A percentile compares a stretch with the other conserved stretches of the same genome.
phyloP scores from a whole-genome alignment of 2,329 filamentous ascomycete genomes.

The Paecilomyces fulvus region DNA sequence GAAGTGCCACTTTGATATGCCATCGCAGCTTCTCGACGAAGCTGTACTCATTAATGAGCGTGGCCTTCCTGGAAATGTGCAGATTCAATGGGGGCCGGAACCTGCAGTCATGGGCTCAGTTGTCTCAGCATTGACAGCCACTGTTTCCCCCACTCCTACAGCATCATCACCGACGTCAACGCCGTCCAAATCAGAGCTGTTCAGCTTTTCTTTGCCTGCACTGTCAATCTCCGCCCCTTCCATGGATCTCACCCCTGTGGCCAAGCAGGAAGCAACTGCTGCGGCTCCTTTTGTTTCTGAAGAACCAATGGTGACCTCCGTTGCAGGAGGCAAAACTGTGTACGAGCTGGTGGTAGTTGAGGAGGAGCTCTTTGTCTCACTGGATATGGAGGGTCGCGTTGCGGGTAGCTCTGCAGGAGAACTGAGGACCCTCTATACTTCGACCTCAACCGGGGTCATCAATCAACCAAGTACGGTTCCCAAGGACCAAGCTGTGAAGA shows the following conservation, averaged over 20 bases:
- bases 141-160: constrained; percentile 4
- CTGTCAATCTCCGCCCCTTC: not conserved
- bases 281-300: not conserved
- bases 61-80: constrained; percentile 58
- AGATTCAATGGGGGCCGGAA: constrained; percentile 31
- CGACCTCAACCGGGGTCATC: constrained; percentile 13
- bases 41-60: constrained; percentile 48
- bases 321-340: constrained; percentile 6
- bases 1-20: constrained; percentile 56
- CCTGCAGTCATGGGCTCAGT: not conserved
- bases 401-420: constrained; percentile 17
- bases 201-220: not conserved
- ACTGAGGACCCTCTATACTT: constrained; percentile 10
- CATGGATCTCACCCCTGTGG: constrained; percentile 15
- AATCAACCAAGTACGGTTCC: constrained; percentile 13
- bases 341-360: constrained; percentile 23
- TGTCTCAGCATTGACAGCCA: not conserved
- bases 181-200: not conserved
- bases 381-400: constrained; percentile 16
- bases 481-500: constrained; percentile 5
- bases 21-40: constrained; percentile 49
- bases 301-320: not conserved
- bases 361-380: constrained; percentile 18
- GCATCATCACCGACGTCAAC: constrained; percentile 3
- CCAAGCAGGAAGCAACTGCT: constrained; percentile 9